phyloP scores from a whole-genome alignment of 352 stramenopile species.

The Globisporangium okanoganense region DNA sequence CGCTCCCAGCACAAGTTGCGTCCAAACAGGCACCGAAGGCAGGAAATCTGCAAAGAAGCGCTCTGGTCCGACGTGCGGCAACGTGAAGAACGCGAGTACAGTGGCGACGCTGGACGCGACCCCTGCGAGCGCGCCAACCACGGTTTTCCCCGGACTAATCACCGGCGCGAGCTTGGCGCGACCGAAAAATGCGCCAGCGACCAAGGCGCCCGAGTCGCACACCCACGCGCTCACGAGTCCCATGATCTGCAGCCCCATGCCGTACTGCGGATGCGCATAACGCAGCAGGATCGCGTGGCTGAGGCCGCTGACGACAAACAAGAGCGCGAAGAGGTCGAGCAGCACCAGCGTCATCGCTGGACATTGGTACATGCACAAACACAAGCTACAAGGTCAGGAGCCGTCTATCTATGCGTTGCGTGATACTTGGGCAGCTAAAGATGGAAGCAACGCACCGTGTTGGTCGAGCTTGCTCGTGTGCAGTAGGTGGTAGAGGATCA shows the following conservation, averaged over 20 bases:
- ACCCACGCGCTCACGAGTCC: slow-evolving; percentile 62
- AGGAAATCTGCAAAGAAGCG: not conserved
- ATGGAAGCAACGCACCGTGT: slow-evolving; percentile 20
- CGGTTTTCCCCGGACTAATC: slow-evolving; percentile 71
- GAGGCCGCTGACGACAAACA: slow-evolving; percentile 62
- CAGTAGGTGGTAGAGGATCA: slow-evolving; percentile 38
- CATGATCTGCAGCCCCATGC: slow-evolving; percentile 60
- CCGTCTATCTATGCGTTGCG: too few species aligned
- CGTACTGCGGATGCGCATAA: slow-evolving; percentile 36
- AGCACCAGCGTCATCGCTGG: slow-evolving; percentile 25
- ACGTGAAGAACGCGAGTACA: slow-evolving; percentile 38
- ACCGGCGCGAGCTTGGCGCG: slow-evolving; percentile 48
- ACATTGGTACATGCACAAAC: not conserved
- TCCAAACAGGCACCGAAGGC: slow-evolving; percentile 17
- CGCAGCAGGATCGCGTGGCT: slow-evolving; percentile 58
- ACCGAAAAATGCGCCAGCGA: slow-evolving; percentile 54
- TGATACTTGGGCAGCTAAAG: too few species aligned
- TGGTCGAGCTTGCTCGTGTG: slow-evolving; percentile 33
- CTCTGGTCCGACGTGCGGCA: slow-evolving; percentile 15
- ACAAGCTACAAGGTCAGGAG: not conserved
- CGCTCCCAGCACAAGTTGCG: slow-evolving; percentile 41
- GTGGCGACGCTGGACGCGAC: slow-evolving; percentile 45
- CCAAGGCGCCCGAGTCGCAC: slow-evolving; percentile 59
- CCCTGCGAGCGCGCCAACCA: slow-evolving; percentile 47
- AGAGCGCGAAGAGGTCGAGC: slow-evolving; percentile 50